phyloP scores from a whole-genome alignment of 2,329 filamentous ascomycete genomes.

The Pestalotiopsis sp. region DNA sequence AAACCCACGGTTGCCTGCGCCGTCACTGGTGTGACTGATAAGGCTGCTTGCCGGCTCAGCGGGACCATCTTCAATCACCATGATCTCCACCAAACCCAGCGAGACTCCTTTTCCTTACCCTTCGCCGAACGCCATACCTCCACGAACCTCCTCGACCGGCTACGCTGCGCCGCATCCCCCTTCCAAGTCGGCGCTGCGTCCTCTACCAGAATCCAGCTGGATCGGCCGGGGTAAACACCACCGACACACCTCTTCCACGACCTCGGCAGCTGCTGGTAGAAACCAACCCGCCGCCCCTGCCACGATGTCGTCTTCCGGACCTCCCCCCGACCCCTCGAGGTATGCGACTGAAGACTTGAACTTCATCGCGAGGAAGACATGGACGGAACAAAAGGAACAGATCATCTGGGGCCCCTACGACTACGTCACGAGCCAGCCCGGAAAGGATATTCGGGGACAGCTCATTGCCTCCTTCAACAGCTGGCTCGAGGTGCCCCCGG shows the following conservation, averaged over 20 bases:
- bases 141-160: conserved; percentile 71
- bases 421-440: conserved; percentile 77
- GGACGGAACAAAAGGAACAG: conserved; percentile 76
- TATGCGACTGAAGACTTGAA: conserved; percentile 60
- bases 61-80: neutral
- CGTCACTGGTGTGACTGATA: conserved; percentile 8
- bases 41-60: neutral
- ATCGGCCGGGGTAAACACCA: conserved; percentile 40
- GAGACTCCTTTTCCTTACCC: conserved; percentile 33
- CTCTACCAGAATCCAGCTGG: conserved; percentile 66
- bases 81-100: conserved; percentile 11
- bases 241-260: conserved; percentile 31
- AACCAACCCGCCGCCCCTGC: conserved; percentile 22
- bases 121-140: conserved; percentile 71
- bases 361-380: conserved; percentile 54
- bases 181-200: conserved; percentile 47
- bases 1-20: conserved; percentile 13
- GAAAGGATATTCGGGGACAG: conserved; percentile 82
- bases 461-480: conserved; percentile 81
- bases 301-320: conserved; percentile 40
- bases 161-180: conserved; percentile 37
- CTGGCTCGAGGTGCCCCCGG: conserved; percentile 74
- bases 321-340: conserved; percentile 50
- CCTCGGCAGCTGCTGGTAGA: conserved; percentile 12
- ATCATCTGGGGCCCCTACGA: conserved; percentile 79